Percentiles rank a stretch among this genome's conserved stretches.
Conservation (phyloP, 371 early-diverging fungal genomes). For the Mortierella sp. region DNA sequence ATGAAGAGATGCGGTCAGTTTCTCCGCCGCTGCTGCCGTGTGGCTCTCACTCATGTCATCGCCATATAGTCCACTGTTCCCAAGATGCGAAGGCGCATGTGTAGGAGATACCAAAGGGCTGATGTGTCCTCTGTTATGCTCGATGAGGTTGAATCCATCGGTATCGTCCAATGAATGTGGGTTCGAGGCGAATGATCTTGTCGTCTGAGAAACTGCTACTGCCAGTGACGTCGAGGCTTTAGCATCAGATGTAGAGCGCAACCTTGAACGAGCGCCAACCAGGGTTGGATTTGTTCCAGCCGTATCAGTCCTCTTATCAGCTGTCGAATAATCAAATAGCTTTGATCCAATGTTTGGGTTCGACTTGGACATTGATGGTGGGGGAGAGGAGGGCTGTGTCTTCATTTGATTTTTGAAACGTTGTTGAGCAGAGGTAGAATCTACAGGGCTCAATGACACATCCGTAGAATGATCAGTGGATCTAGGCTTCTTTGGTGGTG, state of each 20-base stretch:
- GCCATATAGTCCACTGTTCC: constrained; percentile 9
- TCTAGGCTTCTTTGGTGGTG: constrained; percentile 33
- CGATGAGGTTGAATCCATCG: neutral
- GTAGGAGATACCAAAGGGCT: constrained; percentile 15
- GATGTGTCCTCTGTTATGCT: constrained; percentile 6
- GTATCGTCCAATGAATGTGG: neutral
- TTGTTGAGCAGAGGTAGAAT: neutral
- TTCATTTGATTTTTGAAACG: constrained; percentile 1
- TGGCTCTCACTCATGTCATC: constrained; percentile 5
- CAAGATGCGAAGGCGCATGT: constrained; percentile 7
- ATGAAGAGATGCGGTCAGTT: constrained; percentile 35
- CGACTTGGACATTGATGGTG: constrained; percentile 17
- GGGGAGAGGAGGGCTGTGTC: constrained; percentile 16
- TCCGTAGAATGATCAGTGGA: constrained; percentile 18
- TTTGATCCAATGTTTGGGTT: constrained; percentile 12
- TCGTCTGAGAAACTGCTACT: constrained; percentile 16
- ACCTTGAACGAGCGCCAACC: constrained; percentile 33
- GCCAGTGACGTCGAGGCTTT: constrained; percentile 26
- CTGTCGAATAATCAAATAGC: neutral
- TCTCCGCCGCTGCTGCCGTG: constrained; percentile 2
- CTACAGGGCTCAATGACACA: neutral
- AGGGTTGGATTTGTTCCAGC: constrained; percentile 27
- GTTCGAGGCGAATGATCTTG: neutral
- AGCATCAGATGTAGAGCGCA: constrained; percentile 39
- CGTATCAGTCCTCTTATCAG: neutral